phyloP scores from a whole-genome alignment of 2,329 filamentous ascomycete genomes.

The Xylaria arbuscula region DNA sequence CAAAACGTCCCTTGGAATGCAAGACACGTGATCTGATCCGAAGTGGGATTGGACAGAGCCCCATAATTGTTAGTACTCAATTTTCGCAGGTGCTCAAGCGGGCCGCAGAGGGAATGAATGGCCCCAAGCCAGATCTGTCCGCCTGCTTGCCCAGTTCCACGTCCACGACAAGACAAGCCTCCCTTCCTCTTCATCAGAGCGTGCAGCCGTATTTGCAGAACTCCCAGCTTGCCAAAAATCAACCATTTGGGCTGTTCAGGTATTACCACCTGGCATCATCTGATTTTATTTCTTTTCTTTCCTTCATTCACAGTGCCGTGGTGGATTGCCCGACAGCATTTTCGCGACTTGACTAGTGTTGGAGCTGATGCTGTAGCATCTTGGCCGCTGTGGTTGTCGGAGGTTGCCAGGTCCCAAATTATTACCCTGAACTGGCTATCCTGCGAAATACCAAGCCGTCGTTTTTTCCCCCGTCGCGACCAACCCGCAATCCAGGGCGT shows the following conservation, averaged over 20 bases:
- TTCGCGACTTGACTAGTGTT: constrained; percentile 13
- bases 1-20: constrained; percentile 21
- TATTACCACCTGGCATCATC: constrained; percentile 14
- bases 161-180: background rate
- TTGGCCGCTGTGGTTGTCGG: constrained; percentile 32
- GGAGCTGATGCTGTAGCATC: constrained; percentile 31
- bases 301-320: background rate
- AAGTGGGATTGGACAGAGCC: constrained; percentile 7
- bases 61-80: constrained; percentile 34
- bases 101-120: constrained; percentile 22
- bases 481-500: constrained; percentile 35
- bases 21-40: constrained; percentile 30
- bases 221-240: background rate
- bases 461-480: constrained; percentile 35
- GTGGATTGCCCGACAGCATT: constrained; percentile 23
- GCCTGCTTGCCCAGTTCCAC: too few relatives aligned
- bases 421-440: constrained; percentile 5
- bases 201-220: constrained; percentile 16
- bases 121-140: constrained; percentile 34
- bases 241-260: background rate
- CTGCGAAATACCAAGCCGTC: constrained; percentile 27
- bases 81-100: constrained; percentile 24
- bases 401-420: constrained; percentile 34
- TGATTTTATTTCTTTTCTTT: background rate
- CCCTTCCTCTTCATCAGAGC: constrained; percentile 29